These are phyloP conservation scores for Boletus semigastroideus DNA, from an alignment of 1,284 basidiomycete species.

Conservation along the genomic window DNA sequence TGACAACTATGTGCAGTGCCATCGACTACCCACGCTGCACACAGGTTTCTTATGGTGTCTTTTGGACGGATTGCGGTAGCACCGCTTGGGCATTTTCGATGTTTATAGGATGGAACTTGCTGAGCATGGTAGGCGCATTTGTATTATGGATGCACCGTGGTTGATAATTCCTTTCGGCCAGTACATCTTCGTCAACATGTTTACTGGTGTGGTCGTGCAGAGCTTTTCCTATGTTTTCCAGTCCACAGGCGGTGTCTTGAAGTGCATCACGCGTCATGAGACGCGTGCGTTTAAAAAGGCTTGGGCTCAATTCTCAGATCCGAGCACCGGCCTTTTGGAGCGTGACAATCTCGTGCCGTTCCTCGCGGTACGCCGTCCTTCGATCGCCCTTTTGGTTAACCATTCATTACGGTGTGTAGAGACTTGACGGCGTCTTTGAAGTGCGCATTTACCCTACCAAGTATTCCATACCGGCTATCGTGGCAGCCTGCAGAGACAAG, in stretches of 20 bases:
- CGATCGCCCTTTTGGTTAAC: background rate
- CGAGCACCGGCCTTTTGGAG: conserved; percentile 78
- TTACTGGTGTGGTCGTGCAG: conserved; percentile 94
- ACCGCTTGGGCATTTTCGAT: conserved; percentile 81
- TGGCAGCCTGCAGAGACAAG: conserved; percentile 44
- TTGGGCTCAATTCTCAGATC: conserved; percentile 85
- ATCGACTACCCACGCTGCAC: conserved; percentile 85
- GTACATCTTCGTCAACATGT: conserved; percentile 96
- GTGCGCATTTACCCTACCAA: conserved; percentile 79
- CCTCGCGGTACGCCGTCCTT: conserved; percentile 62
- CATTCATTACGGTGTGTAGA: conserved; percentile 41
- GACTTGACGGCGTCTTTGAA: conserved; percentile 80
- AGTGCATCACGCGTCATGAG: conserved; percentile 83
- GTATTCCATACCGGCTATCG: conserved; percentile 59
- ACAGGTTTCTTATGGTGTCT: conserved; percentile 36
- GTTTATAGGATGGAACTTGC: conserved; percentile 95
- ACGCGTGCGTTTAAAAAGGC: conserved; percentile 94
- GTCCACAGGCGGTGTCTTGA: conserved; percentile 71
- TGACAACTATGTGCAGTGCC: conserved; percentile 46
- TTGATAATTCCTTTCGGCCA: conserved; percentile 30
- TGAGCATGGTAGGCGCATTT: conserved; percentile 80
- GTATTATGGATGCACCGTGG: background rate
- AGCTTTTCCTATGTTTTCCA: conserved; percentile 98
- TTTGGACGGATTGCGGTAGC: conserved; percentile 89
- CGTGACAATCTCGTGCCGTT: conserved; percentile 75